Percentiles rank a stretch among this genome's conserved stretches.
Conservation (phyloP, 441 rosid species). For the Adansonia madagascariensis region DNA sequence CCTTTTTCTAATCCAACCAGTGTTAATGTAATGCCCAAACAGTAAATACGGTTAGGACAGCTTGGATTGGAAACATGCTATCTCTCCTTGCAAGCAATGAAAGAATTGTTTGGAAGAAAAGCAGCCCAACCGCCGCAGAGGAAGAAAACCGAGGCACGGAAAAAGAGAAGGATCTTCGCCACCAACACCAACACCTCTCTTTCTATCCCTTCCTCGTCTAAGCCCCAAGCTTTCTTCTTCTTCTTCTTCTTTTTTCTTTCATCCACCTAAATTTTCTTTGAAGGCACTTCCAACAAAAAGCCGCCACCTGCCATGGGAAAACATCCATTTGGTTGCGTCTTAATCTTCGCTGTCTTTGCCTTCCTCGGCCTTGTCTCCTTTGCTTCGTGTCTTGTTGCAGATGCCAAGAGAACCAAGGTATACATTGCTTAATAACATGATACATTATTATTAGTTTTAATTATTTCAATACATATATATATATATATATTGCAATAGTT, state of each 20-base stretch:
- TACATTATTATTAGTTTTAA: too few relatives aligned
- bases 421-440: too few relatives aligned
- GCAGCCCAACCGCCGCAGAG: conserved; percentile 28
- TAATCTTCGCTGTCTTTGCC: conserved; percentile 39
- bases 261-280: neutral
- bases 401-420: conserved; percentile 66
- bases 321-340: conserved; percentile 21
- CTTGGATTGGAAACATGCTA: conserved; percentile 25
- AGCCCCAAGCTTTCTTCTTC: conserved; percentile 28
- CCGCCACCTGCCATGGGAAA: conserved; percentile 37
- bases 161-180: neutral
- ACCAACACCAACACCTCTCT: neutral
- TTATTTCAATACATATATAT: neutral
- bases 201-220: conserved; percentile 40
- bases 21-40: neutral
- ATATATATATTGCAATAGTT: neutral
- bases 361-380: conserved; percentile 54
- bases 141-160: neutral
- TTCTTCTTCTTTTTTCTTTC: neutral
- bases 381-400: conserved; percentile 58
- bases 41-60: neutral
- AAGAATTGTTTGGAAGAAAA: conserved; percentile 26
- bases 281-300: neutral
- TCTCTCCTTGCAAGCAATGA: conserved; percentile 45
- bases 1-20: too few relatives aligned